Base-by-base conservation (phyloP, 2,329 filamentous ascomycete species). In the Graphium sp. region DNA sequence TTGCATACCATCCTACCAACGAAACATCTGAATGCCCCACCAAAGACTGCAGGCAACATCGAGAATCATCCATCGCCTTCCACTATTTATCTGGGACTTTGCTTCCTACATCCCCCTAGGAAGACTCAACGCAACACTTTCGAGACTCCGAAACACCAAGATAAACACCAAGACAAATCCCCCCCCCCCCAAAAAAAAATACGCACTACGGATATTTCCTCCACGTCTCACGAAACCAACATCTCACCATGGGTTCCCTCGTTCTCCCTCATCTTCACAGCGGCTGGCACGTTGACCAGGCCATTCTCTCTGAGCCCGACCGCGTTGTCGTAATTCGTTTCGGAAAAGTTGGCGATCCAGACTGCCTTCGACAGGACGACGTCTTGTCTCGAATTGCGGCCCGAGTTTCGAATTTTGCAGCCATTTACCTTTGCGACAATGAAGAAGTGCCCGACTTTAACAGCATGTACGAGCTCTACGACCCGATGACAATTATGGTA, bases 251-350 rank as follows among this genome's bases (percentile, higher is more conserved):
- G 64, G 83, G 84, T 43, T 93, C 84, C 44, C 80, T 94, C 37
- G 80, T 92, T 28, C 73, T 98, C 30, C 87, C 87, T 25, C 87
- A 95, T 53, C 68, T 98, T 26, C 70, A 71, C 41, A 85, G 80
- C 23, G 89, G 82, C 52, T 98, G 87, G 89, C 89, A 98, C 53
- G 89, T 98, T 46, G 89, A 95, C 62, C 85, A 95, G 57, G 84
- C 85, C 37, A 94, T 94, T 47, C 74, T 82, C 46, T 68, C 65
- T 24, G 85, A 95, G 56, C 83, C 93, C 48, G 87, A 95, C 47
- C 77, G 87, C 27, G 72, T 94, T 2, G 83, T 93, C 9, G 75
- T 93, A 23, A 93, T 95, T 49, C 77, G 87, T 39, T 95, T 95
- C 55, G 85, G 85, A 26, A 74, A 83, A 41, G 84, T 93, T 52